Conservation (phyloP, 2,329 filamentous ascomycete genomes). For the Aspergillus spinulosporus region DNA sequence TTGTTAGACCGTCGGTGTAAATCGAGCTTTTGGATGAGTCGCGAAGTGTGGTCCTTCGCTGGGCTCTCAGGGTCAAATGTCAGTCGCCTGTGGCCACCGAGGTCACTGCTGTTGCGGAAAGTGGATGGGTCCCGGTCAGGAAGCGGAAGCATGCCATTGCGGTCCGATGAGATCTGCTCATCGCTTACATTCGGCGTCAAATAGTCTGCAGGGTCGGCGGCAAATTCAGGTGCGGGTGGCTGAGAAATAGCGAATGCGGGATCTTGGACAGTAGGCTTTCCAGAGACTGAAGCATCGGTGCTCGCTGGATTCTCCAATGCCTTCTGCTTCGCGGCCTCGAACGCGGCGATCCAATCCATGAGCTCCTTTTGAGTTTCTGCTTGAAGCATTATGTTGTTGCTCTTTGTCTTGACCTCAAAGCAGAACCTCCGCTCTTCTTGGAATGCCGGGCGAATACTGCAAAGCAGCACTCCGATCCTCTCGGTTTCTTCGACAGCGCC, state of each 20-base stretch:
- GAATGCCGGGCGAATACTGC: slow-evolving; percentile 85
- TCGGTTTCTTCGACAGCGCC: slow-evolving; percentile 92
- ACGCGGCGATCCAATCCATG: slow-evolving; percentile 88
- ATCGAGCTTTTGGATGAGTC: slow-evolving; percentile 91
- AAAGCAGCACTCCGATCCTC: slow-evolving; percentile 90
- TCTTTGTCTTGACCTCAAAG: slow-evolving; percentile 98
- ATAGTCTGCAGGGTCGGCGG: slow-evolving; percentile 72
- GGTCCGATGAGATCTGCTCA: slow-evolving; percentile 59
- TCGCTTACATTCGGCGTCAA: slow-evolving; percentile 57
- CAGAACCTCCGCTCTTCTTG: slow-evolving; percentile 94
- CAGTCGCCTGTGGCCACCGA: slow-evolving; percentile 51
- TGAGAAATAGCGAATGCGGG: slow-evolving; percentile 91
- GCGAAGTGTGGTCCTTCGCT: slow-evolving; percentile 74
- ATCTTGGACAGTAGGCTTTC: slow-evolving; percentile 51
- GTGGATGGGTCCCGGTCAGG: slow-evolving; percentile 62
- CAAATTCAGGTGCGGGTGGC: slow-evolving; percentile 85
- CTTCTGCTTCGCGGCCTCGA: slow-evolving; percentile 90
- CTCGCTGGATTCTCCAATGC: slow-evolving; percentile 73
- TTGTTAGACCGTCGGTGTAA: slow-evolving; percentile 74
- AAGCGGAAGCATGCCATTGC: slow-evolving; percentile 64
- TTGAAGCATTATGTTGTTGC: slow-evolving; percentile 82
- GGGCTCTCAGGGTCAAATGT: slow-evolving; percentile 60
- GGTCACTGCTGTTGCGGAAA: slow-evolving; percentile 71
- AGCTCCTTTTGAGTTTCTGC: slow-evolving; percentile 89
- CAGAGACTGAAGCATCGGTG: slow-evolving; percentile 48